Base-by-base conservation (phyloP, 768 basidiomycete species). In the Saitozyma sp. region DNA sequence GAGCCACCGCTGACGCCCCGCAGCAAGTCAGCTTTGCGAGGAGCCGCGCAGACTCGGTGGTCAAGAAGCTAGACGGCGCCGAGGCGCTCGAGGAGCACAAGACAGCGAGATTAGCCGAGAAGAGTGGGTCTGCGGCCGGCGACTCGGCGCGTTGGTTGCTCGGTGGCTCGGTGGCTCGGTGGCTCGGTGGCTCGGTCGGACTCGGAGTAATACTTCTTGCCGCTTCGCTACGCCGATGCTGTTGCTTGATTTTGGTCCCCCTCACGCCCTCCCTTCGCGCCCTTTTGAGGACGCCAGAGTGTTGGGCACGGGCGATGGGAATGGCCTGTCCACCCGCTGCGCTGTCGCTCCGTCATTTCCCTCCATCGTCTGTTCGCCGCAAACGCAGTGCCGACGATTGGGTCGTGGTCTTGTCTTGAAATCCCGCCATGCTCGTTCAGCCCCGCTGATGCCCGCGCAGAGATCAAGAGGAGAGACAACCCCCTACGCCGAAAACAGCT, bases 11-110 rank as follows among this genome's bases (percentile, higher is more conserved):
- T 62, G 39, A 58, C 42, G 1, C 14, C 37, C 56, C 13, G 10
- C 73, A 98, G 94, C 92, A 95, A 92, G 89, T 98, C 78, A 88
- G 91, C 51, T 98, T 94, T 79, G 93, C 95, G 20, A 84, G 84
- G 73, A 88, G 91, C 59, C 85, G 89, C 69, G 92, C 92, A 59
- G 95, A 99, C 71, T 89, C 89, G 1, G 89, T 95, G 2, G 91
- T 97, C 62, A 87, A 88, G 82, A 85, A 82, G 67, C 68, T 89
- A 20, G 89, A 91, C 65, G 83, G 82, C 13, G 84, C 85, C 8
- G 74, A 76, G 1, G 83, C 83, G 63, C 85, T 87, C 42, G 92
- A 92, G 8, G 80, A 83, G 14, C 92, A 96, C 79, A 90, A 92
- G 79, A 82, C 84, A 56, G 81, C 72, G 68, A 83, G 95, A 73